These are phyloP conservation scores for Combretum micranthum DNA, from an alignment of 345 rosid genomes.

Conservation along the genomic window DNA sequence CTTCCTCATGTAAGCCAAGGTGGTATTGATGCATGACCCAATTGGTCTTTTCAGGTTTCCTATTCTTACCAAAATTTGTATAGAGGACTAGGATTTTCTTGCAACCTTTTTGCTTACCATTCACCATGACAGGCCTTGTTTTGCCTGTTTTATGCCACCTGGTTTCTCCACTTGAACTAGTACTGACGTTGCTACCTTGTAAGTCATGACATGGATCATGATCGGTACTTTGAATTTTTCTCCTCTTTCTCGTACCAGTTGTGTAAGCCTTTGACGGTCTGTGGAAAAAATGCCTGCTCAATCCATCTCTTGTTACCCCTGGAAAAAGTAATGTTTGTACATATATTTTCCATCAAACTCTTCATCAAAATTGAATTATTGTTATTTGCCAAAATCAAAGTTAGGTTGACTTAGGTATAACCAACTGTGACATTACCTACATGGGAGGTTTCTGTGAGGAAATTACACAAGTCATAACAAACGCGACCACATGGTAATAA, in stretches of 20 bases:
- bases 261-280: constrained; percentile 93
- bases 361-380: constrained; percentile 19
- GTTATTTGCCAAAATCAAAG: constrained; percentile 15
- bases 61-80: constrained; percentile 77
- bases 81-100: constrained; percentile 84
- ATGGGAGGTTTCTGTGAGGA: no score
- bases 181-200: no score
- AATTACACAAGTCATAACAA: constrained; percentile 19
- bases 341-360: background rate
- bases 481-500: background rate
- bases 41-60: constrained; percentile 88
- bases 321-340: constrained; percentile 15
- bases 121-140: constrained; percentile 82
- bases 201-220: constrained; percentile 21
- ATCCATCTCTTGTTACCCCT: constrained; percentile 91
- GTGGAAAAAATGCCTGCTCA: constrained; percentile 87
- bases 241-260: constrained; percentile 88
- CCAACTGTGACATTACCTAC: constrained; percentile 6
- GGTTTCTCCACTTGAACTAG: constrained; percentile 55
- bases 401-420: constrained; percentile 42
- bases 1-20: constrained; percentile 76
- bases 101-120: constrained; percentile 82
- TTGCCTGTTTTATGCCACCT: constrained; percentile 96
- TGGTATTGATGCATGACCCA: constrained; percentile 99
- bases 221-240: constrained; percentile 83